Evolutionary conservation across 2,329 filamentous ascomycete species (phyloP), one percentile per base, ranked within the genome.

Genomic region (Torrubiellomyces zombiae): DNA sequence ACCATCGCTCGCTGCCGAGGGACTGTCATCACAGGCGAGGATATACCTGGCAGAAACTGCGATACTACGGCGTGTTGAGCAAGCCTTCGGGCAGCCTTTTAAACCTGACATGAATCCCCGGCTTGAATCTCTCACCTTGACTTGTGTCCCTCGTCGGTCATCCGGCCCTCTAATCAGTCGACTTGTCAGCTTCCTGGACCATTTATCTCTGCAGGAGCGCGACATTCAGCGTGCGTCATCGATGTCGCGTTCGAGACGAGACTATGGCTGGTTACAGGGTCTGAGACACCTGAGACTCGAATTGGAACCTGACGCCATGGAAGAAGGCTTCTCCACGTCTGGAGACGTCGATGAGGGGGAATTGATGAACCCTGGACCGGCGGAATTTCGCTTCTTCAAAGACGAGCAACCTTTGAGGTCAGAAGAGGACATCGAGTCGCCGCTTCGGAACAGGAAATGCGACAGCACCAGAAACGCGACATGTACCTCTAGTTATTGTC

Each of bases 41-140:
- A 21, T 51, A 7, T 55, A 52, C 34, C 31, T 62, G 6, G 55
- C 61, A 4, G 63, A 69, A 37, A 57, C 45, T 0, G 33, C 38
- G 2, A 37, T 69, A 20, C 49, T 52, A 7, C 44, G 47, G 18
- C 50, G 55, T n/a, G 47, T 55, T 9, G 46, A 59, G 16, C 40
- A 51, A 16, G 53, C 55, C 6, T 69, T 59, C 33, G 57, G 60
- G 3, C 47, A 56, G 25, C 39, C 48, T 9, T 63, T 67, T 26
- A 39, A 53, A 4, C 68, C 69, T 0, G 58, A 69, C 24, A 58
- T 61, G 47, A 74, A 72, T 30, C 59, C 66, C 1, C 56, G 66
- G 4, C 40, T 75, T 13, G 43, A 41, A 8, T 61, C 57, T 1
- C 36, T 75, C 14, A 63, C 60, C 4, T 44, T 75, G 13, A 67